Base-by-base conservation (phyloP, 176 grass and related monocot species). In the Leersia perrieri region DNA sequence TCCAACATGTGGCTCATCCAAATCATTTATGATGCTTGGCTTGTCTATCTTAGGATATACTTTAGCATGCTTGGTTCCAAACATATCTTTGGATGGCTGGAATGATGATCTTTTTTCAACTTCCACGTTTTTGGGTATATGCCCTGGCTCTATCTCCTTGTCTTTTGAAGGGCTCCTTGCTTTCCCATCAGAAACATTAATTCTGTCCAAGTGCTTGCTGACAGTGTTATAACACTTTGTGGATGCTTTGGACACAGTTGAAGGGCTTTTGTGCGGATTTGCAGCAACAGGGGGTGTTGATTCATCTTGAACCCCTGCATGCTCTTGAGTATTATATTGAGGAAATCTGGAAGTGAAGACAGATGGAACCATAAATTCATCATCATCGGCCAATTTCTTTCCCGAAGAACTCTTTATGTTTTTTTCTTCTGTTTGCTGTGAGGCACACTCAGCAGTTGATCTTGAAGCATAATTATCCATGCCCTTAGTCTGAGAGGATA, bases 301-400 rank as follows among this genome's bases (percentile, higher is more conserved):
- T 30, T 90, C 79, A 18, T 83, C 58, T 80, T 86, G 84, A 34
- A 33, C 28, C 26, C 33, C 20, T 33, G 5, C 84, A 41, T 86
- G 35, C 28, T 80, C 87, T 72, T 71, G 82, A 63, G 72, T 71
- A 5, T 57, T 60, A 66, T 81, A 78, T 44, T 57, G 87, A 44
- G 72, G 57, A 10, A 64, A 9, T 33, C 77, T 78, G 41, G 87
- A 65, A 70, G 25, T 81, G 34, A 86, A 74, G 45, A 94, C 57
- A 0, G 91, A 88, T 60, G 89, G 91, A 77, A 92, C 94, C 7
- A 9, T 86, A 77, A 90, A 94, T 86, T 97, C 91, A 76, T 97
- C 91, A 39, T 86, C 82, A 4, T 93, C 68, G 22, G 78, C 44
- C 68, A 85, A 79, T 55, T 74, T 81, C 65, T 89, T 90, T 36